Evolutionary conservation across 495 filamentous ascomycete genomes (phyloP).

Genomic region (Aspergillus ostianus): DNA sequence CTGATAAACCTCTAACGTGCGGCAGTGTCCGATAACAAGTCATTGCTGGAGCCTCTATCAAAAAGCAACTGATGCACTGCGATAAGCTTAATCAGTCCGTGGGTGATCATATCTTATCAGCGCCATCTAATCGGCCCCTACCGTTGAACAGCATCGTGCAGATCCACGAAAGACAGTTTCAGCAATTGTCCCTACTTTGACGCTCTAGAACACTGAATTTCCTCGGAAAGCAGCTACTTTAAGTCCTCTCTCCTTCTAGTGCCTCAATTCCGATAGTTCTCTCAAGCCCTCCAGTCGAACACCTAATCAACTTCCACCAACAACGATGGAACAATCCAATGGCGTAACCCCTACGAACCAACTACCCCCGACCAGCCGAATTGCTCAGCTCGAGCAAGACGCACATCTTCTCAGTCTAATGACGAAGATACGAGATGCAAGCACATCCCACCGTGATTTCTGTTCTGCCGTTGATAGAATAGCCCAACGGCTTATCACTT

Average conservation of each 20-base stretch:
- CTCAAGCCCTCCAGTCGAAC: background rate
- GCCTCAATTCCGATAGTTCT: background rate
- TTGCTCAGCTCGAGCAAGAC: conserved; percentile 18
- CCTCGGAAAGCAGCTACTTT: background rate
- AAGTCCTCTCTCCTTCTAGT: background rate
- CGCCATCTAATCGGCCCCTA: background rate
- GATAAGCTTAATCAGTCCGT: background rate
- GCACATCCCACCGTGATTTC: conserved; percentile 13
- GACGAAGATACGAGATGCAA: conserved; percentile 20
- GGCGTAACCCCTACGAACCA: background rate
- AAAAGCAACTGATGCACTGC: background rate
- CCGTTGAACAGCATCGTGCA: no score
- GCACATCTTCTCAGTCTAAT: conserved; percentile 16
- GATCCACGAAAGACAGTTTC: no score
- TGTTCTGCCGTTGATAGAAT: conserved; percentile 18
- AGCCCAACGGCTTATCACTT: conserved; percentile 10
- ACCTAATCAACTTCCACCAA: background rate
- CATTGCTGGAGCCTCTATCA: background rate
- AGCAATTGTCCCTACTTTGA: background rate
- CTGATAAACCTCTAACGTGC: no score
- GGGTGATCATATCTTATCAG: background rate
- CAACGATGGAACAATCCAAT: background rate
- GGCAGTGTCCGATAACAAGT: background rate
- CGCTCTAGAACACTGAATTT: background rate
- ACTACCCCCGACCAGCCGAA: background rate